Evolutionary conservation across 805 yeast species (phyloP), one percentile per base, ranked within the genome.

Genomic region (Barnettozyma wickerhamii): DNA sequence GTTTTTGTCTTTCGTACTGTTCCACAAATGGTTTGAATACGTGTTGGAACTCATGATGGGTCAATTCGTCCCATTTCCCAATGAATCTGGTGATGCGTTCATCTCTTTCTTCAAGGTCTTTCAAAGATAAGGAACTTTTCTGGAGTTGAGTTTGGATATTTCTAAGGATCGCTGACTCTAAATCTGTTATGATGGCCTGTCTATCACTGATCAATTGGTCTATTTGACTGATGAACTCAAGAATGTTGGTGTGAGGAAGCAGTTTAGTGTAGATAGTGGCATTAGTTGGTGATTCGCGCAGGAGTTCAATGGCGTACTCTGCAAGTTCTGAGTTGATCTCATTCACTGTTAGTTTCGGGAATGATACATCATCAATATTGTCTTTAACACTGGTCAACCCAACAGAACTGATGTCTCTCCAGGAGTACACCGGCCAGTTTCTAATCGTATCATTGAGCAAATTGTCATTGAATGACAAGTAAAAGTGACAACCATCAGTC

Each of bases 1-100:
- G 43, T 15, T 62, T 57, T 7, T 44, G 48, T 13, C 43, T 44
- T 15, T 56, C 59, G 33, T 47, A 63, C 3, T 46, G 28, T 5
- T 49, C 40, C 13, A 63, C 49, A 21, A 47, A 48, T 7, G 63
- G 63, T 37, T 54, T 49, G 28, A 62, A 57, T 2, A 40, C 37
- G 7, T 43, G 38, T 42, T 63, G 66, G 37, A 62, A 48, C 35
- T 61, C 61, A 6, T 27, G 33, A 41, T 63, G 66, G 0, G 66
- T 53, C 1, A 49, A 35, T 39, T 52, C 46, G 30, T 58, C 52
- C 65, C 65, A 63, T 10, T 51, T 26, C 7, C 53, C 40, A 6
- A 63, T 58, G 26, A 44, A 48, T 21, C 46, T 39, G 10, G 43
- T 43, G 30, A 55, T 49, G 18, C 45, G 37, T 6, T 15, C 19